Base-by-base conservation (phyloP, 2,329 filamentous ascomycete genomes). In the Epicoccum sorghinum region DNA sequence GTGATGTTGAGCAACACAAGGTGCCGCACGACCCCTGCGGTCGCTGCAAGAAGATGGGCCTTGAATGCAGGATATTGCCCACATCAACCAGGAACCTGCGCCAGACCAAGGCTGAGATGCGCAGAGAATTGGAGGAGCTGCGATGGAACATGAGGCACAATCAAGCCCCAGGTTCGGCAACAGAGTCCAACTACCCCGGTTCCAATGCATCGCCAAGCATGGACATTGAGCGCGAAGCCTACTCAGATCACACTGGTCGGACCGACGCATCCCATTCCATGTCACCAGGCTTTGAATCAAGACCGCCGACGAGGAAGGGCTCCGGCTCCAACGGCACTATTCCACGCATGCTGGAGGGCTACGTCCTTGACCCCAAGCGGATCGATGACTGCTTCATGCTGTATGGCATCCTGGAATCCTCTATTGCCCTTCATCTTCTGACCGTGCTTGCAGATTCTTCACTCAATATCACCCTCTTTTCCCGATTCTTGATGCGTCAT, bases 61-160 rank as follows among this genome's bases (percentile, higher is more conserved):
- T 74, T 10, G 70, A 74, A 35, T 74, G 71, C 47, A 60, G 71
- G 39, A 74, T 74, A 23, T 55, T 74, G 39, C 71, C 71, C 9
- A 74, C 71, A 8, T 72, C 69, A 14, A 74, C 71, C 9, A 62
- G 71, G 45, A 74, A 74, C 44, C 52, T 74, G 32, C 67, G 71
- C 23, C 71, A 74, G 47, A 74, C 71, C 30, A 74, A 74, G 50
- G 71, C 71, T 22, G 71, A 74, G 52, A 74, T 74, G 71, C 69
- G 71, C 29, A 60, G 71, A 45, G 71, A 74, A 50, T 59, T 74
- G 8, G 71, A 74, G 47, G 69, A 73, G 44, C 55, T 74, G 42
- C 63, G 67, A 53, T 73, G 70, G 71, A 72, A 70, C 32, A 67
- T 73, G 61, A 66, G 70, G 35, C 66, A 69, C 14, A 61, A 56